phyloP scores from a whole-genome alignment of 495 filamentous ascomycete genomes.

The Diplogelasinospora grovesii region DNA sequence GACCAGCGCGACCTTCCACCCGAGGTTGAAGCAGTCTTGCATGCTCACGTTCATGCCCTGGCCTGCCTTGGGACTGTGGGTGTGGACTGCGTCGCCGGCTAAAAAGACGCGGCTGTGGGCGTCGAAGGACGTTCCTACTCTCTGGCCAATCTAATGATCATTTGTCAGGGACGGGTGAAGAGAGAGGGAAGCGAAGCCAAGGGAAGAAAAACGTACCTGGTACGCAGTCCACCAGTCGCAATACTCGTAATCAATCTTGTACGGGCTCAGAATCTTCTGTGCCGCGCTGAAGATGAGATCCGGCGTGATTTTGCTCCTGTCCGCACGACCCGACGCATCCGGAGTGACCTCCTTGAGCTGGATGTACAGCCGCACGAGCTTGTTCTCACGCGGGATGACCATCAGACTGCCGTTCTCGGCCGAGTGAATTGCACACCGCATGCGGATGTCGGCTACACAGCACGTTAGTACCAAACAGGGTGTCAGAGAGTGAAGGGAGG shows the following conservation, averaged over 20 bases:
- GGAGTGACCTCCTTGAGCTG: conserved; percentile 51
- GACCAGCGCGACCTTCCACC: conserved; percentile 66
- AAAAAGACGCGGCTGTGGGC: conserved; percentile 56
- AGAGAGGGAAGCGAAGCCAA: conserved; percentile 12
- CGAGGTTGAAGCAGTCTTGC: conserved; percentile 64
- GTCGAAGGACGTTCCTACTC: conserved; percentile 59
- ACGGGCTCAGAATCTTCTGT: conserved; percentile 54
- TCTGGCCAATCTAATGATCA: conserved; percentile 59
- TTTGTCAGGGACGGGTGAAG: not conserved
- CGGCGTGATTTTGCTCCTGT: conserved; percentile 55
- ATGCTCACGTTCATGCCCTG: conserved; percentile 73
- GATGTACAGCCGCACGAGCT: conserved; percentile 61
- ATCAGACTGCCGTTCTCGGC: conserved; percentile 59
- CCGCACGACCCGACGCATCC: conserved; percentile 32
- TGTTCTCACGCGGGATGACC: conserved; percentile 64
- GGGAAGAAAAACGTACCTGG: conserved; percentile 34
- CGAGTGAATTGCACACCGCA: conserved; percentile 62
- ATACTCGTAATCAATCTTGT: conserved; percentile 54
- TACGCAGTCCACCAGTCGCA: conserved; percentile 45
- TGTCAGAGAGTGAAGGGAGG: not conserved
- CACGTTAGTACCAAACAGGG: not conserved
- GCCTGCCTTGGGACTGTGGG: conserved; percentile 64
- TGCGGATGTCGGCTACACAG: conserved; percentile 55
- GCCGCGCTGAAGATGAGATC: conserved; percentile 54
- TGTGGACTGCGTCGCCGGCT: conserved; percentile 57